Conservation (phyloP, 805 yeast species). For the Ascoidea rubescens region DNA sequence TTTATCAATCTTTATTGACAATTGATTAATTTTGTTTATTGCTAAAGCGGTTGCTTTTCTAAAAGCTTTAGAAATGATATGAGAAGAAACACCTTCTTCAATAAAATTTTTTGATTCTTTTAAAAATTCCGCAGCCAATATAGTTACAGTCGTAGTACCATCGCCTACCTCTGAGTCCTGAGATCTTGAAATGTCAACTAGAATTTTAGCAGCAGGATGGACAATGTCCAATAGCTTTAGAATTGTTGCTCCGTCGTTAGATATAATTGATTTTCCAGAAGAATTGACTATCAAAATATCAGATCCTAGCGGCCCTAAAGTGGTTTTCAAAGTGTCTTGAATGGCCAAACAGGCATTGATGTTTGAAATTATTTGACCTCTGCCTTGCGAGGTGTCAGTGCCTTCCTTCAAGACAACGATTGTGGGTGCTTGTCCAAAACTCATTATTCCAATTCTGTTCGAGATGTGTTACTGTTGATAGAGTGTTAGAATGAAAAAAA, state of each 20-base stretch:
- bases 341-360: constrained; percentile 96
- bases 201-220: constrained; percentile 95
- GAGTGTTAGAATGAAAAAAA: too few relatives aligned
- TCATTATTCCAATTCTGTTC: constrained; percentile 31
- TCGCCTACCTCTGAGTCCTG: constrained; percentile 99
- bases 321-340: constrained; percentile 89
- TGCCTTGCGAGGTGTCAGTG: constrained; percentile 93
- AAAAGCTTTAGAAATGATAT: constrained; percentile 76
- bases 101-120: constrained; percentile 83
- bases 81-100: constrained; percentile 93
- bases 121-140: constrained; percentile 86
- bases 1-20: constrained; percentile 42
- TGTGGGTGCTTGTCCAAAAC: constrained; percentile 93
- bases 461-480: too few relatives aligned
- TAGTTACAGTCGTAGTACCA: constrained; percentile 94
- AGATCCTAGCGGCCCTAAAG: constrained; percentile 94
- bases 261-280: constrained; percentile 81
- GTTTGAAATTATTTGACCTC: constrained; percentile 88
- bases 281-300: constrained; percentile 82
- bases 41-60: constrained; percentile 73
- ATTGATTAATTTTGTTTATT: constrained; percentile 53
- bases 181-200: constrained; percentile 88
- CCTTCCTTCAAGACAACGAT: constrained; percentile 97
- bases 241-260: constrained; percentile 98
- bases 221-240: constrained; percentile 84